Evolutionary conservation across 1,139 yeast species (phyloP), one percentile per base, ranked within the genome.

Genomic region (Wickerhamomyces sp.): DNA sequence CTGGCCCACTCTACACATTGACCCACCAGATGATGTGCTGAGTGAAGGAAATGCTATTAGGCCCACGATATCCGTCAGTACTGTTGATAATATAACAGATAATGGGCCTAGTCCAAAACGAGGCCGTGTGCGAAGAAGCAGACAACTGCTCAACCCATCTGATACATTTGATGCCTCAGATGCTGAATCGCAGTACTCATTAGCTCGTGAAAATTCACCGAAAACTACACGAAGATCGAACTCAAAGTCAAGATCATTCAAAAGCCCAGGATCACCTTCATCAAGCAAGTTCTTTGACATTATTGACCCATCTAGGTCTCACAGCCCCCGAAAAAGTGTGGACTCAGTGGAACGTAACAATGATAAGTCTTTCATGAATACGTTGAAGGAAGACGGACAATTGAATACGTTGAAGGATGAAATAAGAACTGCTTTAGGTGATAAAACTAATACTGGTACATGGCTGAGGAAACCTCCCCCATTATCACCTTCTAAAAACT

Each of bases 361-460:
- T 1, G 28, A 28, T 7, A 19, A 22, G 13, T 18, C 36, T 10
- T 28, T 37, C 12, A 13, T 37, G 14, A 28, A 27, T 13, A 16
- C 35, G 4, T 19, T 32, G 3, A 39, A 24, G 10, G 44, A 41
- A 7, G 35, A 24, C n/a, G 47, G 39, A 4, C 33, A 39, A 31
- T 31, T 38, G n/a, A 19, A 21, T 14, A 19, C 31, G 14, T 28
- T 39, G 30, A 37, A 35, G 20, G 39, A 35, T 19, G 45, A 41
- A 29, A 42, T 39, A 5, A 35, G 37, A 19, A 36, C 21, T 14
- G 44, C 40, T 26, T 31, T 39, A 30, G 39, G 44, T 29, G 42
- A 43, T 35, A 38, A 43, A 5, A 14, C 29, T 26, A 24, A 45
- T 45, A 12, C 44, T 33, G 40, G 56, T 45, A 14, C 36, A 12